phyloP scores from a whole-genome alignment of 768 basidiomycete genomes.

The Rhodocollybia butyracea region DNA sequence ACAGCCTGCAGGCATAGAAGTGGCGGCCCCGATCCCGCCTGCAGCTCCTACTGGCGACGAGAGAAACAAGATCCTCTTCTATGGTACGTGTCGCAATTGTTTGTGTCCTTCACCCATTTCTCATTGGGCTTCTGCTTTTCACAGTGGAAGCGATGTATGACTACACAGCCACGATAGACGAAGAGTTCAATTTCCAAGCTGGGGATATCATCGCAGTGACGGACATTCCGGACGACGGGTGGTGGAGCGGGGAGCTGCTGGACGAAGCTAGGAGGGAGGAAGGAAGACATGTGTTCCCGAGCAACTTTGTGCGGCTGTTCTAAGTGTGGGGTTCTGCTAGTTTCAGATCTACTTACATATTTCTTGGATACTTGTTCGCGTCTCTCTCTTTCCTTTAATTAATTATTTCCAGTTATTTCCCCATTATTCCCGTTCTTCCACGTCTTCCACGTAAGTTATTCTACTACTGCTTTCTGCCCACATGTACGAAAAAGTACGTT shows the following conservation, averaged over 20 bases:
- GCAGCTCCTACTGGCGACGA: background rate
- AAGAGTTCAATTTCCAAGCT: constrained; percentile 68
- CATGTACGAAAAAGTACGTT: no score
- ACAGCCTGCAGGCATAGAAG: background rate
- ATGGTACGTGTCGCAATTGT: background rate
- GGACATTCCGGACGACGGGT: constrained; percentile 61
- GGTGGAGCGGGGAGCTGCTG: constrained; percentile 60
- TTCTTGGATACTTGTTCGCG: background rate
- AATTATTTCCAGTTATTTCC: no score
- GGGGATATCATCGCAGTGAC: constrained; percentile 69
- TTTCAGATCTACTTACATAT: background rate
- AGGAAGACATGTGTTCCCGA: constrained; percentile 47
- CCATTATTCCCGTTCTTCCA: no score
- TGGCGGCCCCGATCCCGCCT: background rate
- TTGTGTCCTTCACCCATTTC: background rate
- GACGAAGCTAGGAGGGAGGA: constrained; percentile 41
- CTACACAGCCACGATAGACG: constrained; percentile 48
- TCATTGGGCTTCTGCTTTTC: background rate
- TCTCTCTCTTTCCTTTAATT: background rate
- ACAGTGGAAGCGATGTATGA: constrained; percentile 56
- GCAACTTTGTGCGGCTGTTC: constrained; percentile 49
- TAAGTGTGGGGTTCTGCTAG: constrained; percentile 12
- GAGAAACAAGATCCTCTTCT: constrained; percentile 4
- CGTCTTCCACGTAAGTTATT: no score
- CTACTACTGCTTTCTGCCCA: no score